Conservation (phyloP, 192 early-diverging fungal species). For the Linnemannia hyalina region DNA sequence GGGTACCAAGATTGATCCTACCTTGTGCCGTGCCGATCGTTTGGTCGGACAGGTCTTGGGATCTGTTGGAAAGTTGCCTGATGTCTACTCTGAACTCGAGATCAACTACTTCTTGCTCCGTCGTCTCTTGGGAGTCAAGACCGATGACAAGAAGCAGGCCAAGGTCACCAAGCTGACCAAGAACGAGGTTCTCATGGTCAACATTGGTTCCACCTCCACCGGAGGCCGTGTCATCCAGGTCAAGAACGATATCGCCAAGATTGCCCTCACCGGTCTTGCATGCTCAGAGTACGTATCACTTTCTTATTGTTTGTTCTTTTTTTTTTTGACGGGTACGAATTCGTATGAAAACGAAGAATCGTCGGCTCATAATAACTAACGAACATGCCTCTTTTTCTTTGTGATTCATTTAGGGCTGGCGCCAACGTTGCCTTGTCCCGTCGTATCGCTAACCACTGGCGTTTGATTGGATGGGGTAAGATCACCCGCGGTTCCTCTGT, state of each 20-base stretch:
- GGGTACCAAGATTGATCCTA: conserved; percentile 96
- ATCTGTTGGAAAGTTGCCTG: conserved; percentile 89
- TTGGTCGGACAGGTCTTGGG: conserved; percentile 97
- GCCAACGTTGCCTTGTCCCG: conserved; percentile 97
- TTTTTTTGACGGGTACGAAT: neutral
- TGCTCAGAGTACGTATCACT: conserved; percentile 82
- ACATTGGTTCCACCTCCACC: conserved; percentile 95
- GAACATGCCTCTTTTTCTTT: neutral
- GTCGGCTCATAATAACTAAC: neutral
- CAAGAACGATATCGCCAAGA: conserved; percentile 95
- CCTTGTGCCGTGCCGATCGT: conserved; percentile 95
- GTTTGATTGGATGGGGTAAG: conserved; percentile 98
- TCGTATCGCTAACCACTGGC: conserved; percentile 98
- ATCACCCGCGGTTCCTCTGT: conserved; percentile 89
- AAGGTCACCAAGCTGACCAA: conserved; percentile 94
- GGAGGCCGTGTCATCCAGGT: conserved; percentile 96
- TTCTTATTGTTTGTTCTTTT: neutral
- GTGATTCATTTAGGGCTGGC: conserved; percentile 60
- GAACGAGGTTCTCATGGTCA: conserved; percentile 95
- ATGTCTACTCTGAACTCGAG: conserved; percentile 95
- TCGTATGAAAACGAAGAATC: neutral
- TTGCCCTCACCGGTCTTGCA: conserved; percentile 88
- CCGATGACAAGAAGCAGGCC: conserved; percentile 98
- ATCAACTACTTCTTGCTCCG: conserved; percentile 98
- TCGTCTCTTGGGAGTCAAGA: conserved; percentile 95